These are phyloP conservation scores for Phytophthora aleatoria DNA, from an alignment of 352 stramenopile genomes.

Conservation along the genomic window DNA sequence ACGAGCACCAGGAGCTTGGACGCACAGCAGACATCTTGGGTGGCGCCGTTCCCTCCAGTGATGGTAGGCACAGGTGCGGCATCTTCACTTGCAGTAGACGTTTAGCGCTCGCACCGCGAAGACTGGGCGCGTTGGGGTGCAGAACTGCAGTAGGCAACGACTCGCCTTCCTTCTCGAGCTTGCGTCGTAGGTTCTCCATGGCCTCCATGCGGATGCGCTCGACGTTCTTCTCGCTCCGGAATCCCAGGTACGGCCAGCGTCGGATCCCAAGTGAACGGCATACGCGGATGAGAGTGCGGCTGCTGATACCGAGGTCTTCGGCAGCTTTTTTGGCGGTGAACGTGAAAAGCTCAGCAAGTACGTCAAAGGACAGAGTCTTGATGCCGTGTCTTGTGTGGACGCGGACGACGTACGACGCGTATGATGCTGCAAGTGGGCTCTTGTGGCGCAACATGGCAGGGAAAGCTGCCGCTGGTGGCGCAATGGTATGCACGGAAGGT, in stretches of 20 bases:
- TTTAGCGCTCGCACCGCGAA: conserved; percentile 75
- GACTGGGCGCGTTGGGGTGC: conserved; percentile 49
- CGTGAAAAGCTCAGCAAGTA: conserved; percentile 71
- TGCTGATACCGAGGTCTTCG: conserved; percentile 77
- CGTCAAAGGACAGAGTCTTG: conserved; percentile 80
- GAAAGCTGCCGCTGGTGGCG: conserved; percentile 15
- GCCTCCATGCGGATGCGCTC: conserved; percentile 77
- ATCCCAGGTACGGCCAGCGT: conserved; percentile 79
- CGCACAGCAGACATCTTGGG: conserved; percentile 22
- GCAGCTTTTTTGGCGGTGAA: conserved; percentile 79
- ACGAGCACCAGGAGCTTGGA: conserved; percentile 29
- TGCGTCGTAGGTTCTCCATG: conserved; percentile 77
- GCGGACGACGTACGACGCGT: conserved; percentile 62
- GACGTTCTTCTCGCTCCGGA: conserved; percentile 82
- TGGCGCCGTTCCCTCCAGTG: conserved; percentile 9
- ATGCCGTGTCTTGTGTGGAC: conserved; percentile 72
- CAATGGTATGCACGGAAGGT: conserved; percentile 30
- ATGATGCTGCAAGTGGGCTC: conserved; percentile 45
- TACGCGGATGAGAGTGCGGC: conserved; percentile 76
- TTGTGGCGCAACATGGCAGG: conserved; percentile 21
- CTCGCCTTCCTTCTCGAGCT: conserved; percentile 57
- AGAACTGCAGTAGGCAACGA: conserved; percentile 40
- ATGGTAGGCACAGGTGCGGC: conserved; percentile 31
- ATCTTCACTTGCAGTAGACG: conserved; percentile 72
- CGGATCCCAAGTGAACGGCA: conserved; percentile 79